A percentile compares a stretch with the other conserved stretches of the same genome.
Conservation (phyloP, 2,329 filamentous ascomycete genomes). For the Coniochaeta hoffmannii region DNA sequence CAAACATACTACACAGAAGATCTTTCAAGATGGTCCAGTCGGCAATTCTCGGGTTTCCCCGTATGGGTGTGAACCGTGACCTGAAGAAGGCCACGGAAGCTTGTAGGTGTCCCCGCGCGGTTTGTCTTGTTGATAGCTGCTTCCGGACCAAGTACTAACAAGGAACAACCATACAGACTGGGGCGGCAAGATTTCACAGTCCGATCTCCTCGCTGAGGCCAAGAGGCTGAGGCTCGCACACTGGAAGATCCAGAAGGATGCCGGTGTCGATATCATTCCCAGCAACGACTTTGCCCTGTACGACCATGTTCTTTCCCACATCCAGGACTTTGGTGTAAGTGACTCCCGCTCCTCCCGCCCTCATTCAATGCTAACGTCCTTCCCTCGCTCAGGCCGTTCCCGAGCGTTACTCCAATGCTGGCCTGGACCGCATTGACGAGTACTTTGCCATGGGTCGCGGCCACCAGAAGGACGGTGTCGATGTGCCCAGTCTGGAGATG, state of each 20-base stretch:
- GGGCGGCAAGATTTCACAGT: slow-evolving; percentile 88
- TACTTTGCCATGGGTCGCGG: slow-evolving; percentile 99
- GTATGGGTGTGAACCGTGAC: slow-evolving; percentile 97
- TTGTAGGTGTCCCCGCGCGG: slow-evolving; percentile 43
- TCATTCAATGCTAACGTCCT: slow-evolving; percentile 8
- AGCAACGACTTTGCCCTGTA: slow-evolving; percentile 99
- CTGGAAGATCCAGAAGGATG: slow-evolving; percentile 99
- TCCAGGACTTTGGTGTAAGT: slow-evolving; percentile 92
- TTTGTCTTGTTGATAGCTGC: slow-evolving; percentile 7
- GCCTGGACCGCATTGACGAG: slow-evolving; percentile 82
- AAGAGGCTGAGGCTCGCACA: slow-evolving; percentile 94
- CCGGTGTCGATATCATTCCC: slow-evolving; percentile 94
- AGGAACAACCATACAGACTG: slow-evolving; percentile 46
- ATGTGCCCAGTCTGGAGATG: slow-evolving; percentile 96
- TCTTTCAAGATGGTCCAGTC: slow-evolving; percentile 49
- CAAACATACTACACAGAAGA: not conserved
- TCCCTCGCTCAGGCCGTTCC: slow-evolving; percentile 61
- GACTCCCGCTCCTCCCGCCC: not conserved
- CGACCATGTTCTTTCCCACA: slow-evolving; percentile 95
- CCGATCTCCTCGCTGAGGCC: slow-evolving; percentile 85
- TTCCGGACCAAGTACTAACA: slow-evolving; percentile 10
- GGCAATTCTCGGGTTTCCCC: slow-evolving; percentile 79
- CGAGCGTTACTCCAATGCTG: slow-evolving; percentile 87
- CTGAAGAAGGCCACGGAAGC: slow-evolving; percentile 99
- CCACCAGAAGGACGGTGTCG: slow-evolving; percentile 88